Evolutionary conservation across 345 rosid genomes (phyloP), one percentile per base, ranked within the genome.

Genomic region (Aurinia saxatilis): DNA sequence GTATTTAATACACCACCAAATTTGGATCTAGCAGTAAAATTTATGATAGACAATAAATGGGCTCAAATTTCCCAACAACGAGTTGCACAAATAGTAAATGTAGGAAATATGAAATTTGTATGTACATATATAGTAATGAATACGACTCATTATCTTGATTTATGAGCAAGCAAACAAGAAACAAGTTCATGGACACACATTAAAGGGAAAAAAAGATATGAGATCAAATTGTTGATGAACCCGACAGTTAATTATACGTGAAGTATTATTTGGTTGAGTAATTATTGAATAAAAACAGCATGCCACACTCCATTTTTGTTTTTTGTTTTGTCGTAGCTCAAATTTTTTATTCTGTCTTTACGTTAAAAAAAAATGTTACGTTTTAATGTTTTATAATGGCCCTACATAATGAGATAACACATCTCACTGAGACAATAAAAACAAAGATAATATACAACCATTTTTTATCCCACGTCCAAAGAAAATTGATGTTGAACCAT

Each of bases 41-140:
- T 63, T 47, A 48, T 70, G 50, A 31, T 37, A 62, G 38, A 67
- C 55, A 36, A 16, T 68, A 52, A 68, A 60, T 60, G 44, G 5
- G 19, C 13, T 11, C 44, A 14, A 29, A 27, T 61, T 53, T 23
- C 57, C 31, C 68, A 55, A 63, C 68, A 62, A 31, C 48, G 56
- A 68, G 40, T 60, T 63, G 21, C 51, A 63, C 46, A 63, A 29
- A 27, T 50, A 55, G 56, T 70, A 48, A 70, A 63, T 70, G 68
- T 46, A 21, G 15, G 29, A 23, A 37, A 16, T 37, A 45, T 45
- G 8, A 52, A 13, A 34, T 27, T 60, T 55, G 7, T 15, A 14
- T 62, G 45, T 62, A 38, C 30, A 2, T 17, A 41, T 14, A 40
- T 5, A 68, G 55, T 52, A 36, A 63, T 60, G 21, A 55, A 70